Base-by-base conservation (phyloP, 257 asterid species). In the Verbascum thapsus region DNA sequence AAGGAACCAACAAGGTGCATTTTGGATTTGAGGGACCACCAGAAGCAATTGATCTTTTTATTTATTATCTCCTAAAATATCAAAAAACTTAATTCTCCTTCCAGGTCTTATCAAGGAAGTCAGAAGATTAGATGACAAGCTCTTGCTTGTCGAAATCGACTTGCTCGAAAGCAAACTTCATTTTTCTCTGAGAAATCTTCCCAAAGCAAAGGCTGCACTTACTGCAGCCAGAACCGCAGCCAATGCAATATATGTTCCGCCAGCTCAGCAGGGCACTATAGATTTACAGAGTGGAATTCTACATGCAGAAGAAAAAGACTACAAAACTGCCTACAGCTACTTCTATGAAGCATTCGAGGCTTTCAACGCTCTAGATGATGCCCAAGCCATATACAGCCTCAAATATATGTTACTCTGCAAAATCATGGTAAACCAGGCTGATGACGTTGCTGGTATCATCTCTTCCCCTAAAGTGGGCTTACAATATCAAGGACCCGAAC, bases 141-240 rank as follows among this genome's bases (percentile, higher is more conserved):
- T 82, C 8, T 74, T 82, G 43, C 72, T 82, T n/a, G 88, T 82
- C 19, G 88, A 82, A 47, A 82, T 83, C 1, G 83, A 83, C 74
- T 70, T 83, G 63, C 84, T 83, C 5, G 90, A 83, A 75, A 83
- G 90, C 85, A 83, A 83, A 65, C 87, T 83, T 54, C 90, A 80
- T 70, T 83, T 83, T 51, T 79, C 90, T 47, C 53, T 83, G 45
- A 71, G 90, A 39, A 83, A 83, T 67, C 82, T 83, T 34, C 87
- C 90, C 18, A 83, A 80, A 61, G 86, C 90, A 16, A 83, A 83
- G 64, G 90, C 90, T 53, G 81, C 90, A 61, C 82, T 83, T 17
- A 83, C 90, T 37, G 90, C 90, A 23, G 90, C 90, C 57, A 75
- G 90, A 62, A 83, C 90, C 8, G 90, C 90, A 6, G 90, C 90